Base-by-base conservation (phyloP, 2,329 filamentous ascomycete genomes). In the Cladobotryum mycophilum region DNA sequence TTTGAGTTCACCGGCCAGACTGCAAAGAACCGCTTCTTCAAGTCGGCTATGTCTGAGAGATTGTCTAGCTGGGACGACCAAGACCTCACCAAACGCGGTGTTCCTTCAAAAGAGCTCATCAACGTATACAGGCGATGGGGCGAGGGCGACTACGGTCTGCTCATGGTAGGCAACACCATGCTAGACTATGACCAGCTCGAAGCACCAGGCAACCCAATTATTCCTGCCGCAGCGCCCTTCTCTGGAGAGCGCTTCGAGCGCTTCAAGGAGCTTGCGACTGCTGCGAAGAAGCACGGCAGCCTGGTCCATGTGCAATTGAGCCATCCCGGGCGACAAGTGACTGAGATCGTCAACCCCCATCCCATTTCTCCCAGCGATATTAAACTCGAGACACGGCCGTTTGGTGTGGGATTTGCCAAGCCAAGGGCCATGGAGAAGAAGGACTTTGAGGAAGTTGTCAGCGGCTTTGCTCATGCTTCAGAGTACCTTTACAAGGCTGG, bases 31-130 rank as follows among this genome's bases (percentile, higher is more conserved):
- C 73, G 82, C n/a, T 82, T 86, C 59, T 64, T 86, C 56, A 87
- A 87, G 64, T 81, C 72, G 5, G 78, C 84, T 40, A 86, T 87
- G 83, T 79, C 79, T 2, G 84, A 88, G 62, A 70, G 76, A 7
- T 67, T 86, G 13, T 79, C 81, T 0, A 80, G 76, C 5, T 87
- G 80, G 80, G 72, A 79, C 52, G 69, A 76, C 6, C 73, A 73
- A 20, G 71, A 80, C 50, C 57, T 78, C 8, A 65, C 74, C 18
- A 71, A 71, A 3, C 74, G 83, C 40, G 72, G 71, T 0, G 58
- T 73, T 18, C 71, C 70, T 1, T 65, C 67, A 3, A 56, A 63
- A 30, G 64, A 71, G 41, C 58, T 68, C 17, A 61, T 80, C 58
- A 77, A 81, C 33, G 67, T 81, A 38, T 86, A 86, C 64, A 70